Base-by-base conservation (phyloP, 73 alveolate genomes). In the Paramecium sexaurelia region DNA sequence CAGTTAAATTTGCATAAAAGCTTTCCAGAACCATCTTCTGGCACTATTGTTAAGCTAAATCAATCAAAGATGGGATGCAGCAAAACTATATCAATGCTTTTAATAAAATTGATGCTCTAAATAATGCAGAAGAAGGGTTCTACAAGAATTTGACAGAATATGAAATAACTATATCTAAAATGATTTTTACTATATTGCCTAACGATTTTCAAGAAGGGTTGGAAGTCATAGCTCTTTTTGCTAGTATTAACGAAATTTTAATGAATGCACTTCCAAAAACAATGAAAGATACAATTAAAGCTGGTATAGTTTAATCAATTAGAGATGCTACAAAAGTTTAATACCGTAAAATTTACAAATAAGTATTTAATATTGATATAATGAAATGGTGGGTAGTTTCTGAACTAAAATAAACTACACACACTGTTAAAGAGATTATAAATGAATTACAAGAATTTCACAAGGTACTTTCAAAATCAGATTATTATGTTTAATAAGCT, bases 11-110 rank as follows among this genome's bases (percentile, higher is more conserved):
- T 61, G 83, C 83, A 15, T 17, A 26, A 26, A 61, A 61, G 26
- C 83, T 61, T 29, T 61, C 83, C 11, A 26, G 83, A 61, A 61
- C 83, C 7, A 61, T 61, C 0, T 61, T 61, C 26, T 61, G 83
- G 83, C 83, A 61, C n/a, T 61, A 61, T 20, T 61, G 83, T 61
- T 61, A 17, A 61, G 83, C 83, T 22, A 61, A 61, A 32, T 61
- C 83, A 1, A 61, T 61, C 7, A 61, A 61, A 61, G 83, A 61
- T 26, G 83, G 83, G 5, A 13, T 61, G 19, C 13, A 61, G n/a
- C 11, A 61, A 61, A 29, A 4, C 39, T 61, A 22, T 19, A 61
- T 61, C 19, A 61, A 13, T 26, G 11, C 26, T 5, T 61, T 61
- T 29, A 61, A 61, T 61, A 61, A 61, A 32, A 61, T 61, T 61